Evolutionary conservation across 345 rosid species (phyloP), one percentile per base, ranked within the genome.

Genomic region (Capsella bursapastoris): DNA sequence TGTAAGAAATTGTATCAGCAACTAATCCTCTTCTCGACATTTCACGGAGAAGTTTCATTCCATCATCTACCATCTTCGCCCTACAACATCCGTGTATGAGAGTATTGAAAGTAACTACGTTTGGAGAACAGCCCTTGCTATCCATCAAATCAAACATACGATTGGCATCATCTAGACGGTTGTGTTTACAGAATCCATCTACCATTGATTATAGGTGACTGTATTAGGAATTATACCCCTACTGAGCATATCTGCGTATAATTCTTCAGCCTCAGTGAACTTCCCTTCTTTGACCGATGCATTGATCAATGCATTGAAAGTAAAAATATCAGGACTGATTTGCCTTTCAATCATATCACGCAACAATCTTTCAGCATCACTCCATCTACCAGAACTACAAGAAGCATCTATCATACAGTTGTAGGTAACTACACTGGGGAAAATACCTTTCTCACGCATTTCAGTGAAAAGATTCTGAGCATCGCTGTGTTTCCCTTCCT

Each of bases 301-400:
- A 16, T 11, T 10, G 43, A 66, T 47, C 28, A 66, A 35, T 66
- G 16, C 3, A 11, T 0, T 47, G 16, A 45, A 66, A 11, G 43
- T 66, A 1, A 66, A 6, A 66, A 29, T 11, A 66, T 71, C 32
- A 31, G 68, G 72, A 70, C 68, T 52, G 59, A 66, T 74, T 50
- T 79, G 4, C 53, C 68, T 64, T 47, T 67, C 31, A 27, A 64
- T 10, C 43, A 64, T 64, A 14, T 64, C 15, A 47, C 11, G 53
- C 68, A 64, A 2, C 68, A 45, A 44, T 32, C 7, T 7, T 8
- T 18, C 0, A 3, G 56, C 15, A 29, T 31, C 68, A 7, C 10
- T 32, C 56, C 68, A 64, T 47, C 28, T 31, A 47, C 43, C 68
- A 64, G 0, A 64, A 9, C 15, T 64, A 45, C 57, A 64, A 48